Conservation (phyloP, 2,329 filamentous ascomycete genomes). For the Teratosphaeria gauchensis region DNA sequence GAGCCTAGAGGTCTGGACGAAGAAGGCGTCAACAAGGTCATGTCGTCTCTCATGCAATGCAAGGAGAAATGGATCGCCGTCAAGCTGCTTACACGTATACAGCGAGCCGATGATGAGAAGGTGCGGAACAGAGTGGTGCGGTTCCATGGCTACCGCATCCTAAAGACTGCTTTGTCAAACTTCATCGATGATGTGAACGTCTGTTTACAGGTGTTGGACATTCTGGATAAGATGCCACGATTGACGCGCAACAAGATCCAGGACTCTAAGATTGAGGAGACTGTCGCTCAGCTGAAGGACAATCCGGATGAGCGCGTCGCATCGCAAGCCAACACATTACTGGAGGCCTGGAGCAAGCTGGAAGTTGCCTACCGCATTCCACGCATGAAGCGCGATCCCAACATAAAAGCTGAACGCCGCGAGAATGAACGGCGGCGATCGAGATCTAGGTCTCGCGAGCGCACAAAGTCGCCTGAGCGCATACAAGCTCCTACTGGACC, state of each 20-base stretch:
- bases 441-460: slow-evolving; percentile 31
- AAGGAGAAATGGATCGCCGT: slow-evolving; percentile 99
- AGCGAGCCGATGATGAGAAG: slow-evolving; percentile 74
- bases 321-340: slow-evolving; percentile 57
- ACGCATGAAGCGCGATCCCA: slow-evolving; percentile 73
- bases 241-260: slow-evolving; percentile 94
- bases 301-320: slow-evolving; percentile 61
- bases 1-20: slow-evolving; percentile 71
- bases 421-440: slow-evolving; percentile 42
- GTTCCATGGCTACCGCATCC: slow-evolving; percentile 94
- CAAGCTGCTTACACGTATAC: slow-evolving; percentile 82
- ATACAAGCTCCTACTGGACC: slow-evolving; percentile 44
- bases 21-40: slow-evolving; percentile 80
- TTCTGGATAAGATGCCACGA: slow-evolving; percentile 79
- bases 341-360: slow-evolving; percentile 80
- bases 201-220: slow-evolving; percentile 77
- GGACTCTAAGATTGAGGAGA: slow-evolving; percentile 86
- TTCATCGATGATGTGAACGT: slow-evolving; percentile 89
- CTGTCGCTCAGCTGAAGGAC: slow-evolving; percentile 58
- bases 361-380: slow-evolving; percentile 89
- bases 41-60: slow-evolving; percentile 93
- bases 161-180: slow-evolving; percentile 74
- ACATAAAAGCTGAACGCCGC: slow-evolving; percentile 54
- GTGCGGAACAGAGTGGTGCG: slow-evolving; percentile 82
- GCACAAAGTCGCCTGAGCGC: slow-evolving; percentile 39